phyloP scores from a whole-genome alignment of 805 yeast species.

The Metahyphopichia silvanorum region DNA sequence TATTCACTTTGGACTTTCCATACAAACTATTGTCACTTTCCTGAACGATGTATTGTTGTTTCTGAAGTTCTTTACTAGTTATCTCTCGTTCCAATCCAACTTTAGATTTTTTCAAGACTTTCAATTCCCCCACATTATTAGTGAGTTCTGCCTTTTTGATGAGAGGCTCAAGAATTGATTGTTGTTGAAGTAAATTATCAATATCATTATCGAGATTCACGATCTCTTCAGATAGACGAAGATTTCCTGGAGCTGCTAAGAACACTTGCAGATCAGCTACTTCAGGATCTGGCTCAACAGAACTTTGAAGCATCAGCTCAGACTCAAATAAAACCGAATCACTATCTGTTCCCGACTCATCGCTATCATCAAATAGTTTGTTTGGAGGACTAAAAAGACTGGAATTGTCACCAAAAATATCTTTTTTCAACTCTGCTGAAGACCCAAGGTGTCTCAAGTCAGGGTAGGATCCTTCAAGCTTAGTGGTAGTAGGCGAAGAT shows the following conservation, averaged over 20 bases:
- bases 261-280: constrained; percentile 32
- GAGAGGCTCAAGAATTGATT: constrained; percentile 61
- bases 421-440: constrained; percentile 11
- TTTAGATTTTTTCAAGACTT: constrained; percentile 65
- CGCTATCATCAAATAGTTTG: constrained; percentile 36
- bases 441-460: too few species aligned
- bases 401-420: constrained; percentile 22
- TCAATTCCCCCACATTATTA: constrained; percentile 66
- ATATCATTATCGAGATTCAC: constrained; percentile 55
- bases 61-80: constrained; percentile 66
- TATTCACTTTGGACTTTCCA: constrained; percentile 56
- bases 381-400: constrained; percentile 25
- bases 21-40: constrained; percentile 76
- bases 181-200: constrained; percentile 56
- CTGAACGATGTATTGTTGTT: constrained; percentile 79
- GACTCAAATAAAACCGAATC: constrained; percentile 26
- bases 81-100: constrained; percentile 67
- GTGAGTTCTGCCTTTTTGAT: constrained; percentile 81
- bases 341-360: constrained; percentile 30
- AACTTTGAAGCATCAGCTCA: constrained; percentile 13
- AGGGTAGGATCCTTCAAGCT: too few species aligned
- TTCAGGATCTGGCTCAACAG: constrained; percentile 12
- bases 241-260: constrained; percentile 66
- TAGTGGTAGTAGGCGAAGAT: too few species aligned
- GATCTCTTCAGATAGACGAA: constrained; percentile 66